Base-by-base conservation (phyloP, 2,329 filamentous ascomycete genomes). In the Pleoardoris graminearum region DNA sequence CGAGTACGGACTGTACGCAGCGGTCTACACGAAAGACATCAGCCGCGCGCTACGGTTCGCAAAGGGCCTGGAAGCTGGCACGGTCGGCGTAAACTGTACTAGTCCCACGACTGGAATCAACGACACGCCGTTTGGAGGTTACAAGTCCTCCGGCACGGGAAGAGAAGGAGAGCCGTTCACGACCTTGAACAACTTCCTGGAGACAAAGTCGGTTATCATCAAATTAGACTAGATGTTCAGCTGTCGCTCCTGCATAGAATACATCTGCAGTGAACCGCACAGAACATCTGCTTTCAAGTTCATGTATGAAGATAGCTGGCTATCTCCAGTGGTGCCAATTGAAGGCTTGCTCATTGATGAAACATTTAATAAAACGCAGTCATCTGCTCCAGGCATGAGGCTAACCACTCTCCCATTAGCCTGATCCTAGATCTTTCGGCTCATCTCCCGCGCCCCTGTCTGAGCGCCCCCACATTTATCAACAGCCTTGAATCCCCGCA, bases 1-100 rank as follows among this genome's bases (percentile, higher is more conserved):
- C 74, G 88, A 91, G 74, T 94, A 91, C 73, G 90, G 90, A 59
- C 91, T 94, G 75, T 90, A 90, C 62, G 86, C 86, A 5, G 88
- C 90, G 53, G 89, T 93, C 74, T 94, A 92, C 78, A 94, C 90
- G 8, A 74, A 73, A 50, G 62, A 73, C 54, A 67, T 73, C 25
- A 63, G 67, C 44, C 62, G 70, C 17, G 71, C 75, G 3, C 39
- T 77, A 43, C 65, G 74, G 5, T 72, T 76, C 7, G 73, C 73
- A 2, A 75, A 73, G 51, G 70, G 64, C 0, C 65, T 77, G 17
- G 73, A 77, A 54, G 64, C 70, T 29, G 75, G 75, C 8, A 73
- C 66, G 7, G 69, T 77, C 0, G 73, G 69, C 7, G 66, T 77
- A 11, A 77, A 77, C 30, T 75, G 73, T 57, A 75, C 74, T 4